These are phyloP conservation scores for Cordyceps farinosa DNA, from an alignment of 2,329 filamentous ascomycete species.

Conservation along the genomic window DNA sequence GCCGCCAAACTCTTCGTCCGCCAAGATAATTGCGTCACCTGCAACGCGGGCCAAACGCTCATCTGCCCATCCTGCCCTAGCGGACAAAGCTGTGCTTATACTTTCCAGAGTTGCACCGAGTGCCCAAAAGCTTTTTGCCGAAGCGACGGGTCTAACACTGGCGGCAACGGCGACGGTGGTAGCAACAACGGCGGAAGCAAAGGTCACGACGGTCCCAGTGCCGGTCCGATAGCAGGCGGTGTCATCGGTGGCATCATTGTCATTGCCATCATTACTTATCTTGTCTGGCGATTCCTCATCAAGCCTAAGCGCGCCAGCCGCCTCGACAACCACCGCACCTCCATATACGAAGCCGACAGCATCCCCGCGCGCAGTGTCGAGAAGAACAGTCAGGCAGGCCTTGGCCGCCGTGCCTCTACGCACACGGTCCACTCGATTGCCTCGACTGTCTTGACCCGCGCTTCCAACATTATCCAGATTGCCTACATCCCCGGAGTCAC, in stretches of 20 bases:
- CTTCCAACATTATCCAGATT: slow-evolving; percentile 99
- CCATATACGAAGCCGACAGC: slow-evolving; percentile 55
- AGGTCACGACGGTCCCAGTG: slow-evolving; percentile 53
- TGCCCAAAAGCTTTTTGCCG: slow-evolving; percentile 49
- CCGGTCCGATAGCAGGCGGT: slow-evolving; percentile 86
- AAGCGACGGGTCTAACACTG: slow-evolving; percentile 25
- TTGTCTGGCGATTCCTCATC: slow-evolving; percentile 85
- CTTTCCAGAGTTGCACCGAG: slow-evolving; percentile 41
- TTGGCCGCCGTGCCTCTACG: slow-evolving; percentile 66
- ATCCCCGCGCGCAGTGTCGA: slow-evolving; percentile 41
- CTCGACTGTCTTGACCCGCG: slow-evolving; percentile 89
- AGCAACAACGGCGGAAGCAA: slow-evolving; percentile 35
- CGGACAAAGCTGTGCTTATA: slow-evolving; percentile 44
- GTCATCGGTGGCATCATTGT: slow-evolving; percentile 80
- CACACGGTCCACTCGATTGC: slow-evolving; percentile 89
- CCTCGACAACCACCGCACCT: slow-evolving; percentile 30
- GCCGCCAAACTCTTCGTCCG: slow-evolving; percentile 34
- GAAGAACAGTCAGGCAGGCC: slow-evolving; percentile 42
- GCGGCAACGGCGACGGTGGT: slow-evolving; percentile 22
- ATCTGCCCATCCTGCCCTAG: slow-evolving; percentile 44
- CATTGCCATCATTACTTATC: slow-evolving; percentile 69
- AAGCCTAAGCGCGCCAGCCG: slow-evolving; percentile 68
- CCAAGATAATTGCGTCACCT: slow-evolving; percentile 43
- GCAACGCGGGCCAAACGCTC: slow-evolving; percentile 39
- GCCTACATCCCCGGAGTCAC: slow-evolving; percentile 97